Evolutionary conservation across 345 rosid species (phyloP), one percentile per base, ranked within the genome.

Genomic region (Hibiscus trionum): DNA sequence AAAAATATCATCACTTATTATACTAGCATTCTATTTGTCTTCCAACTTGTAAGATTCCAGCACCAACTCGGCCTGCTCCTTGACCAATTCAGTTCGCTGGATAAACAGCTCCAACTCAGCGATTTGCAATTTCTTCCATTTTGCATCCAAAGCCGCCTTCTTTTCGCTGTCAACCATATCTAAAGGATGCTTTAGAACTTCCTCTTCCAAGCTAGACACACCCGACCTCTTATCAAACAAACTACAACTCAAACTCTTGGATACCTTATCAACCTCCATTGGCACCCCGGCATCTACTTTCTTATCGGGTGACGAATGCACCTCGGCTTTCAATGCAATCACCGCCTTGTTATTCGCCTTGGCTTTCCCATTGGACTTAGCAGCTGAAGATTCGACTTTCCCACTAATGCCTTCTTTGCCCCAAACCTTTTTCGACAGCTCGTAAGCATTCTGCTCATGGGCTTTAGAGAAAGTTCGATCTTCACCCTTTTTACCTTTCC

Each of bases 361-460:
- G 5, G 56, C 71, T 42, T 44, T 60, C 26, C 59, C 63, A 50
- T 46, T 29, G 29, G 62, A 8, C 27, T 52, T 49, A 17, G 61
- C 71, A 29, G n/a, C 8, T 2, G 62, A 46, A 21, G 56, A 58
- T 27, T 46, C 70, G 0, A 46, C 21, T 26, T 66, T 66, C 0
- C 56, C 56, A 26, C 12, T 5, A 46, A 66, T 46, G 1, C 26
- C 59, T 1, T 46, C 78, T 9, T 53, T 35, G 1, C 80, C 82
- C 85, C 85, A 82, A 10, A 82, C 77, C 66, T 24, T 39, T 55
- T 77, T 82, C 0, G 77, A 79, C 73, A 82, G 72, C 7, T 82
- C 72, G 9, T 71, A 82, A 0, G 57, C 17, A 3, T 74, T 58
- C 31, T 79, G 82, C 7, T 76, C 80, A 14, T 82, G 84, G 11